phyloP scores from a whole-genome alignment of 371 early-diverging fungal species.

The Mucor sp. region DNA sequence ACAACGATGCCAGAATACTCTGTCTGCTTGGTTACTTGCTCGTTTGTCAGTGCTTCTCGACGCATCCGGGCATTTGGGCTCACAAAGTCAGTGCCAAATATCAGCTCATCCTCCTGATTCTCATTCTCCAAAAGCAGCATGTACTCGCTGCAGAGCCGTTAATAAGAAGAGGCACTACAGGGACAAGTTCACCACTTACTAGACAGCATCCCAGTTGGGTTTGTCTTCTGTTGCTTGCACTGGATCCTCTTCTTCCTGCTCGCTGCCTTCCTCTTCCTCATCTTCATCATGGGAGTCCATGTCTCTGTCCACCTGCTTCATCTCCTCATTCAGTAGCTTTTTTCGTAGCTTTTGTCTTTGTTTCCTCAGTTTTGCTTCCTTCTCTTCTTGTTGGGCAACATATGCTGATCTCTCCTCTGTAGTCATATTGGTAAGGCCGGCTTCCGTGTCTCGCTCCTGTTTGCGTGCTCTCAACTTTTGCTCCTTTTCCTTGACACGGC shows the following conservation, averaged over 20 bases:
- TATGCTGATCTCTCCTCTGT: constrained; percentile 40
- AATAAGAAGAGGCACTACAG: not conserved
- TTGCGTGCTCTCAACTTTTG: constrained; percentile 14
- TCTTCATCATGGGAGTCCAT: not conserved
- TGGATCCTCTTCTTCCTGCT: constrained; percentile 5
- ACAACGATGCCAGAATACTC: constrained; percentile 24
- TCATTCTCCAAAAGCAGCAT: constrained; percentile 27
- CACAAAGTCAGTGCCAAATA: constrained; percentile 16
- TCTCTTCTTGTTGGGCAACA: constrained; percentile 17
- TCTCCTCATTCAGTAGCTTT: not conserved
- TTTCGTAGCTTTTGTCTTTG: not conserved
- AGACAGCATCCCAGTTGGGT: constrained; percentile 17
- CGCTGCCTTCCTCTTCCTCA: constrained; percentile 4
- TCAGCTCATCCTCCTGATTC: constrained; percentile 16
- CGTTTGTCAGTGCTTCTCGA: constrained; percentile 22
- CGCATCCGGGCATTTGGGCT: constrained; percentile 29
- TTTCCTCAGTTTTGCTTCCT: not conserved
- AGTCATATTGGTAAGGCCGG: constrained; percentile 33
- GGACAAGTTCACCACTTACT: not conserved
- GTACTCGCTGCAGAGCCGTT: constrained; percentile 29
- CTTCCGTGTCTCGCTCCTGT: constrained; percentile 26
- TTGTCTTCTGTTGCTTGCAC: not conserved
- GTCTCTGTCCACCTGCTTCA: not conserved
- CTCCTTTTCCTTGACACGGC: constrained; percentile 16
- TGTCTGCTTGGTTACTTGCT: constrained; percentile 26